These are phyloP conservation scores for Colletotrichum costaricense DNA, from an alignment of 2,329 filamentous ascomycete genomes.

Conservation along the genomic window DNA sequence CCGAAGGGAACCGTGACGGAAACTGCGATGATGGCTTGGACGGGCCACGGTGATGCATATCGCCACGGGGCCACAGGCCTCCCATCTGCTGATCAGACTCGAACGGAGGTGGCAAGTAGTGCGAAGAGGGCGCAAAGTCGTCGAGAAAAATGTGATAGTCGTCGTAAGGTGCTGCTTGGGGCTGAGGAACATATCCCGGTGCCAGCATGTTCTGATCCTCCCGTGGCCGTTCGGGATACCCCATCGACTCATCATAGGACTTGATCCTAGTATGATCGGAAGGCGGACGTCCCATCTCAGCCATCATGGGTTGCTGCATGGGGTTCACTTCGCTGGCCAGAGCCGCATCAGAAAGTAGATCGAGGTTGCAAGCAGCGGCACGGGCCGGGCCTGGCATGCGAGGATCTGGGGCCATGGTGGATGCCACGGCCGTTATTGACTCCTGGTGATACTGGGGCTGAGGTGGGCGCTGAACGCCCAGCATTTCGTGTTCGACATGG, in stretches of 20 bases:
- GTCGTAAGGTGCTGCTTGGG: slow-evolving; percentile 57
- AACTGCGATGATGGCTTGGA: slow-evolving; percentile 64
- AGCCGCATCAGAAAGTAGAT: slow-evolving; percentile 70
- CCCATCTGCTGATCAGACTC: slow-evolving; percentile 65
- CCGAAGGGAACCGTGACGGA: slow-evolving; percentile 65
- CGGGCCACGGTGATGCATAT: slow-evolving; percentile 50
- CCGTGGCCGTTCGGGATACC: slow-evolving; percentile 60
- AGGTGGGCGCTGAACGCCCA: slow-evolving; percentile 53
- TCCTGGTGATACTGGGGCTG: slow-evolving; percentile 54
- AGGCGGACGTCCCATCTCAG: slow-evolving; percentile 55
- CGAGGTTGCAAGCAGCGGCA: slow-evolving; percentile 65
- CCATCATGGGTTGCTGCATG: slow-evolving; percentile 60
- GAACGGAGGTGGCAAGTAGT: slow-evolving; percentile 66
- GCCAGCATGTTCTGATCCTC: slow-evolving; percentile 57
- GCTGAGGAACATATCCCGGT: slow-evolving; percentile 52
- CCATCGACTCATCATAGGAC: slow-evolving; percentile 59
- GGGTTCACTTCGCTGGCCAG: slow-evolving; percentile 65
- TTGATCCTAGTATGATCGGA: slow-evolving; percentile 58
- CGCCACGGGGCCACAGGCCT: slow-evolving; percentile 61
- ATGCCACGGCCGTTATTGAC: slow-evolving; percentile 50
- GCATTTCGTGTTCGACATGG: slow-evolving; percentile 59
- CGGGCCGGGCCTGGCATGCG: slow-evolving; percentile 53
- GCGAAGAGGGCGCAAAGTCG: slow-evolving; percentile 64
- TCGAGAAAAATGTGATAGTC: slow-evolving; percentile 71
- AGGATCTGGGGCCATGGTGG: slow-evolving; percentile 57